These are phyloP conservation scores for Wolfiporia cocos DNA, from an alignment of 1,284 basidiomycete species.

Conservation along the genomic window DNA sequence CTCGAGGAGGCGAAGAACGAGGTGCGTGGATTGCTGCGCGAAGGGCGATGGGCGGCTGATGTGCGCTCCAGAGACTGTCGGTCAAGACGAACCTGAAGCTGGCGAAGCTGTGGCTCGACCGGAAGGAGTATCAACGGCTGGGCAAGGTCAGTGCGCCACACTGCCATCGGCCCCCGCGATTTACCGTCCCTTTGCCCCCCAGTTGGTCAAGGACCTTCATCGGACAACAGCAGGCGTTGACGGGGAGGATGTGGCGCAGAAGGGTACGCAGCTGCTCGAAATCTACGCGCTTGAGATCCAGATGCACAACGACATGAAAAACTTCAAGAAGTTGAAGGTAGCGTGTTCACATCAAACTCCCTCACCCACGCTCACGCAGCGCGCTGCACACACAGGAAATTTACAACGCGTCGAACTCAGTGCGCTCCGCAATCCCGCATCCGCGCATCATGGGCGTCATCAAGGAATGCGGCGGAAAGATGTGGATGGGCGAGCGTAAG, in stretches of 20 bases:
- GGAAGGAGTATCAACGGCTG: constrained; percentile 85
- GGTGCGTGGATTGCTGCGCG: constrained; percentile 35
- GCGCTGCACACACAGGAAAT: constrained; percentile 73
- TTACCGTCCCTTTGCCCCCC: too few species aligned
- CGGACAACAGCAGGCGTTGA: constrained; percentile 59
- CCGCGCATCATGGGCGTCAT: constrained; percentile 99
- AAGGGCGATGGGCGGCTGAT: neutral
- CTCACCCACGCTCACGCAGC: too few species aligned
- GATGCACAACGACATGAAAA: constrained; percentile 97
- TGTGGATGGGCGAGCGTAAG: constrained; percentile 99
- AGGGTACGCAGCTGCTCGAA: constrained; percentile 92
- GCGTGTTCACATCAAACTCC: too few species aligned
- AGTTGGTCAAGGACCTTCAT: constrained; percentile 75
- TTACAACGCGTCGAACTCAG: constrained; percentile 90
- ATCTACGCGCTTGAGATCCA: constrained; percentile 98
- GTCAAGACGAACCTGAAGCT: constrained; percentile 97
- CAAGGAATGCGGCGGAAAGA: constrained; percentile 98
- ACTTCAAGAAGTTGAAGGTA: constrained; percentile 94
- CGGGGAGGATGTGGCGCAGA: constrained; percentile 80
- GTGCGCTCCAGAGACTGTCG: constrained; percentile 70
- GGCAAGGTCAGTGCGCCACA: constrained; percentile 43
- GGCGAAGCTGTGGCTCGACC: constrained; percentile 95
- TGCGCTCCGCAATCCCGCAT: constrained; percentile 96
- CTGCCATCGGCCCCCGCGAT: constrained; percentile 2
- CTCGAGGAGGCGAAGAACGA: constrained; percentile 95